These are phyloP conservation scores for Catharanthus roseus DNA, from an alignment of 257 asterid genomes.

Conservation along the genomic window DNA sequence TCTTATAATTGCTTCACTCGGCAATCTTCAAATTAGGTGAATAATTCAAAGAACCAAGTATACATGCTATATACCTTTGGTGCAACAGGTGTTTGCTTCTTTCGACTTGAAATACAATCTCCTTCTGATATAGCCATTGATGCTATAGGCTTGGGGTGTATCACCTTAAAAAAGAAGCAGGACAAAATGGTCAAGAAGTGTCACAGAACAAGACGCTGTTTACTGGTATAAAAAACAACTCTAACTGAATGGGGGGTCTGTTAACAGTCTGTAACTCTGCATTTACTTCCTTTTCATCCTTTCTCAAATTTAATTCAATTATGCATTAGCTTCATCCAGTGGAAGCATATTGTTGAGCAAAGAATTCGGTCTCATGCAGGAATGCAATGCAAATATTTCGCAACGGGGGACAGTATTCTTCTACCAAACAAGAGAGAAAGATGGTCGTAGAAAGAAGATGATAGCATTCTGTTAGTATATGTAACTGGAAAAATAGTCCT, in stretches of 20 bases:
- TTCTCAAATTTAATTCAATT: not conserved
- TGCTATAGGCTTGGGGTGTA: conserved; percentile 7
- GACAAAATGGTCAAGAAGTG: not conserved
- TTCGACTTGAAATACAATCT: conserved; percentile 27
- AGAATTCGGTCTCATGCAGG: not conserved
- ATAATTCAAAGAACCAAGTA: not conserved
- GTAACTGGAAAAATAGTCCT: not conserved
- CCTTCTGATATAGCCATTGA: conserved; percentile 29
- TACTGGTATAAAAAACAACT: not conserved
- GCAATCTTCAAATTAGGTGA: conserved; percentile 5
- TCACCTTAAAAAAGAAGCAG: conserved; percentile 1
- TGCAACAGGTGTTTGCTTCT: conserved; percentile 16
- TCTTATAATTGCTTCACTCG: not conserved
- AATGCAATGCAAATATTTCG: not conserved
- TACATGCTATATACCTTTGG: conserved; percentile 12
- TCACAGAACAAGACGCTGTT: not conserved
- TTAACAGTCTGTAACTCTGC: not conserved
- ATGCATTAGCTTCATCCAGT: not conserved
- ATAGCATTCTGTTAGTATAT: not conserved
- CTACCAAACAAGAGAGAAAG: not conserved
- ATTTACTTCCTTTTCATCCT: not conserved
- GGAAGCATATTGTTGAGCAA: not conserved
- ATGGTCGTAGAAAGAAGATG: not conserved
- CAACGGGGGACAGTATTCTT: not conserved
- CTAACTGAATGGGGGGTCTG: not conserved